A percentile compares a stretch with the other conserved stretches of the same genome.
Conservation (phyloP, 768 basidiomycete genomes). For the Ramaria rubella region DNA sequence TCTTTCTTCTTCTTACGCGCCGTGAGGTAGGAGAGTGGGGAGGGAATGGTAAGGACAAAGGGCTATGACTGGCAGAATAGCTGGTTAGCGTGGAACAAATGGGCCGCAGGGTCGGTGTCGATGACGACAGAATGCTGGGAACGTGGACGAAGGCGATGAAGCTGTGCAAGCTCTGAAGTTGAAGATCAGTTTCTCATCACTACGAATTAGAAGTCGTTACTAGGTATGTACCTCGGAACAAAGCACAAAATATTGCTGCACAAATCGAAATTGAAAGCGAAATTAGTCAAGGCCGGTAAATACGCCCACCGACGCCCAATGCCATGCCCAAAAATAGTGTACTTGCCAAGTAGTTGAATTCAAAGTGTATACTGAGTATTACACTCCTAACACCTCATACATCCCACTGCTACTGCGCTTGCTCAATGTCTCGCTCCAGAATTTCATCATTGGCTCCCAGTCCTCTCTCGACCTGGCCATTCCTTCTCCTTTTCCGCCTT, state of each 20-base stretch:
- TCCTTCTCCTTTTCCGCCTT: slow-evolving; percentile 36
- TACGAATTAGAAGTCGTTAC: no score
- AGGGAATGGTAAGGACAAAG: neutral
- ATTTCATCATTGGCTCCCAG: slow-evolving; percentile 80
- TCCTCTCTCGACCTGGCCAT: slow-evolving; percentile 76
- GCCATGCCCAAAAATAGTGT: neutral
- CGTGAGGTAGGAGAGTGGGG: neutral
- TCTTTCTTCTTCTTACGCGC: neutral
- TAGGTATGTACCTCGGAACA: neutral
- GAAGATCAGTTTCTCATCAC: no score
- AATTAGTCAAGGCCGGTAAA: no score
- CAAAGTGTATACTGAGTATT: neutral
- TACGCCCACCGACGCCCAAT: slow-evolving; percentile 3
- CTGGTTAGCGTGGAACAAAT: neutral
- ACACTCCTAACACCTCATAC: slow-evolving; percentile 57
- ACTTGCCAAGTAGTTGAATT: neutral
- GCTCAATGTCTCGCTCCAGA: slow-evolving; percentile 69
- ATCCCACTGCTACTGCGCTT: slow-evolving; percentile 51
- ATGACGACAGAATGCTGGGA: neutral
- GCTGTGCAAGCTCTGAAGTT: neutral
- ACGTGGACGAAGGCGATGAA: neutral
- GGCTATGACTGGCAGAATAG: neutral
- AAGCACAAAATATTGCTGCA: neutral
- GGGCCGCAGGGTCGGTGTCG: neutral
- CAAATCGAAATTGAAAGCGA: neutral